Percentiles rank a stretch among this genome's conserved stretches.
Evolutionary conservation across 805 yeast genomes (phyloP).

Genomic region (Cyberlindnera xylosilytica): DNA sequence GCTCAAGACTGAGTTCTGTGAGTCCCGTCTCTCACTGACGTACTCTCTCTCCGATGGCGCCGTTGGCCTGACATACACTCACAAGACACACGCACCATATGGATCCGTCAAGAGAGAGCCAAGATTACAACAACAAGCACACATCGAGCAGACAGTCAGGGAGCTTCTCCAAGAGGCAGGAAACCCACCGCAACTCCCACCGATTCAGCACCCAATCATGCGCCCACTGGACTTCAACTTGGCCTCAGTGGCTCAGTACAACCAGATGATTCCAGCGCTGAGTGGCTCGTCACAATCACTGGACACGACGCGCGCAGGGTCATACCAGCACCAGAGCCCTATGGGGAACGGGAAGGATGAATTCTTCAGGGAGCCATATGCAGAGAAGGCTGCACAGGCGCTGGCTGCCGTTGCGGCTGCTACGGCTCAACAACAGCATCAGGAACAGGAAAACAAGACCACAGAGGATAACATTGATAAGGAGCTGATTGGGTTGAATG

Average conservation of each 20-base stretch:
- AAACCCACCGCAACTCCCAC: conserved; percentile 4
- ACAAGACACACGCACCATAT: conserved; percentile 39
- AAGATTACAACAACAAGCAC: background rate
- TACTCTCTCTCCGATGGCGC: conserved; percentile 38
- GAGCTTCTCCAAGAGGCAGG: background rate
- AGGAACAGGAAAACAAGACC: conserved; percentile 3
- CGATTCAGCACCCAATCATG: conserved; percentile 4
- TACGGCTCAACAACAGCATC: conserved; percentile 10
- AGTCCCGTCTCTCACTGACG: conserved; percentile 36
- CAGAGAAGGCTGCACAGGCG: conserved; percentile 17
- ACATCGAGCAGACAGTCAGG: background rate
- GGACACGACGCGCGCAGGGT: background rate
- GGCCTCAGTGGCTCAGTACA: conserved; percentile 16
- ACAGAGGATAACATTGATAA: conserved; percentile 25
- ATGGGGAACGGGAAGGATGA: background rate
- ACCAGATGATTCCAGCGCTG: conserved; percentile 4
- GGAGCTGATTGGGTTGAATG: conserved; percentile 22
- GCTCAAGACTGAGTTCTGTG: conserved; percentile 39
- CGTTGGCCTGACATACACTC: conserved; percentile 35
- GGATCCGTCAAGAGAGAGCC: conserved; percentile 20
- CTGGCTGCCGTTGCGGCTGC: conserved; percentile 13
- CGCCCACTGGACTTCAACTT: conserved; percentile 13
- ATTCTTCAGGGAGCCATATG: conserved; percentile 6
- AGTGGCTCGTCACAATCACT: background rate
- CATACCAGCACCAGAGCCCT: conserved; percentile 1